Base-by-base conservation (phyloP, 257 asterid genomes). In the Leptodermis oblonga region DNA sequence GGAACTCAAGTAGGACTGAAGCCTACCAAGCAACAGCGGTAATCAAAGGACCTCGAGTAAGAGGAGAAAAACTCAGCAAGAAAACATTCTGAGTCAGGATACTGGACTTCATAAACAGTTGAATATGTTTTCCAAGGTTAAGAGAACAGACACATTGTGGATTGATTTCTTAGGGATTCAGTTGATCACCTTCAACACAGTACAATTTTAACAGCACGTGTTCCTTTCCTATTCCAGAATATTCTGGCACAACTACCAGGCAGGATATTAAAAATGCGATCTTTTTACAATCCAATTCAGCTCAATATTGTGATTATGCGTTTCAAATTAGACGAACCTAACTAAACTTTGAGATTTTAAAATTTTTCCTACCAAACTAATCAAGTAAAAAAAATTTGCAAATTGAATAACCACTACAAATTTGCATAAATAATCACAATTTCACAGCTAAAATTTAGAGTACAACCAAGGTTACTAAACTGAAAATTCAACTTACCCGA, bases 401-500 rank as follows among this genome's bases (percentile, higher is more conserved):
- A 2, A 25, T 9, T 39, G 7, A 39, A 39, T 39, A 39, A 39
- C 45, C 7, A n/a, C n/a, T 4, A 39, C 7, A 2, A 39, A 1
- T 5, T 1, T 39, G 12, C 45, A 1, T 2, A 33, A 12, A 20
- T 34, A 34, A 62, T 20, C 54, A n/a, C 64, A 5, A 31, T n/a
- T 37, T 49, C 45, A 45, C 20, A 11, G 9, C 51, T 18, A 17
- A 22, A 39, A 37, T 34, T 46, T 68, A 70, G 1, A 1, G 30
- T 4, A 52, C 14, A 14, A 60, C 36, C 63, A 28, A 23, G 25
- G 39, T 20, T 7, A 3, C 9, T 33, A 2, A 46, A 42, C n/a
- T 33, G 10, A n/a, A 68, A 72, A 0, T 8, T 13, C 46, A 70
- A 67, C 85, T 81, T 8, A 84, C 92, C 81, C 73, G 31, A 52